phyloP scores from a whole-genome alignment of 1,284 basidiomycete genomes.

The Pterulicium gracile region DNA sequence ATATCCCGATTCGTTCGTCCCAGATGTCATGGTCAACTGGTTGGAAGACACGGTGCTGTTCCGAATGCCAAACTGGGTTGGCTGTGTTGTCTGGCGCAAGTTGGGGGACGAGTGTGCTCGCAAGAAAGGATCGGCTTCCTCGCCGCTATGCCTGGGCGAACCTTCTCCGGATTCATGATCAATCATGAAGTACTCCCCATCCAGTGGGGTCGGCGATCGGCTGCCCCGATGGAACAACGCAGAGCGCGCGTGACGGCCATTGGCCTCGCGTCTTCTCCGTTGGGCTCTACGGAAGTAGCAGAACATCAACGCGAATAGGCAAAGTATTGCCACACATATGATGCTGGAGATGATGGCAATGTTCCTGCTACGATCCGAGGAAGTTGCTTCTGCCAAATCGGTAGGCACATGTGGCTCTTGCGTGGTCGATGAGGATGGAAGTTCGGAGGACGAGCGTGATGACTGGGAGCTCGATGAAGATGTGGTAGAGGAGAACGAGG shows the following conservation, averaged over 20 bases:
- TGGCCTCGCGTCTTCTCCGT: background rate
- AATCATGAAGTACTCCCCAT: background rate
- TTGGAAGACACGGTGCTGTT: background rate
- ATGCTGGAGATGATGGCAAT: constrained; percentile 1
- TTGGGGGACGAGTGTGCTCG: background rate
- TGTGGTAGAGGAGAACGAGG: constrained; percentile 7
- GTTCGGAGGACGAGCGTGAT: constrained; percentile 28
- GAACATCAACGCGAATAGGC: background rate
- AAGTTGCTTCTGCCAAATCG: background rate
- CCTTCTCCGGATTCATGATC: background rate
- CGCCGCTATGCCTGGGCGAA: background rate
- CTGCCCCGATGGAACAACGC: background rate
- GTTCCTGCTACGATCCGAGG: background rate
- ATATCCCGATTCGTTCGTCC: background rate
- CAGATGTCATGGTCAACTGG: background rate
- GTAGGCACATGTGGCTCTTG: background rate
- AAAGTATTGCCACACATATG: background rate
- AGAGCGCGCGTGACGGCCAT: background rate
- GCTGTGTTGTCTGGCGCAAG: background rate
- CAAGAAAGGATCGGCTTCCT: constrained; percentile 2
- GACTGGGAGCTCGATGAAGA: constrained; percentile 46
- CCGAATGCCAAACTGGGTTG: background rate
- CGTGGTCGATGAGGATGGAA: constrained; percentile 15
- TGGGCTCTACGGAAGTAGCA: constrained; percentile 1
- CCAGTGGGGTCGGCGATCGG: background rate